Base-by-base conservation (phyloP, 2,329 filamentous ascomycete species). In the Mycosphaerella sp. region DNA sequence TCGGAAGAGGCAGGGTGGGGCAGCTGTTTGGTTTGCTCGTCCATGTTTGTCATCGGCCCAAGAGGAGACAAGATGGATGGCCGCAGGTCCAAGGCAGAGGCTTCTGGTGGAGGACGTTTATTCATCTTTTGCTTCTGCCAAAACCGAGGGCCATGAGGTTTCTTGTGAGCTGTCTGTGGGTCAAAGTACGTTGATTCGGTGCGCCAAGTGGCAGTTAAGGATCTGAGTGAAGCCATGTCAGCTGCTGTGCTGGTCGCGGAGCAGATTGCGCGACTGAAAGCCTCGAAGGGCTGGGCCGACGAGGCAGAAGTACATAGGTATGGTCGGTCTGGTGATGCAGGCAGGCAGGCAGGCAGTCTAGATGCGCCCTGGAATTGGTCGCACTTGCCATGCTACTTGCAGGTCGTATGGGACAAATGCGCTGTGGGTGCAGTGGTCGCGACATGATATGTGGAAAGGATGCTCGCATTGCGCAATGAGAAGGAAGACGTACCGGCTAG, bases 401-500 rank as follows among this genome's bases (percentile, higher is more conserved):
- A 55, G 50, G 50, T 53, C 50, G 53, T 45, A 44, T 46, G 39
- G 54, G 53, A 56, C 54, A 49, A 48, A 51, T 46, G 44, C 46
- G 54, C 53, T 52, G 45, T 54, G 48, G 45, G 54, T 54, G 55
- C 58, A 55, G 46, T 48, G 41, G 51, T 54, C 36, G 48, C 48
- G 54, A 56, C 40, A 46, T 45, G 43, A 44, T 48, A 52, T 23
- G 45, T 52, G 54, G 48, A 55, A 45, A 49, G 36, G 43, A 49
- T 56, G 55, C 45, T 43, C 31, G 51, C 29, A 39, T 59, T 60
- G 59, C 57, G 59, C 56, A 65, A 60, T 57, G 14, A 41, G 48
- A 53, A 52, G 43, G 56, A 31, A 46, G 54, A 68, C 66, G 62
- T 66, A 68, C 66, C 64, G 62, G 48, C 56, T 54, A 51, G 66